Evolutionary conservation across 2,329 filamentous ascomycete genomes (phyloP).

Genomic region (Exserohilum turcica): DNA sequence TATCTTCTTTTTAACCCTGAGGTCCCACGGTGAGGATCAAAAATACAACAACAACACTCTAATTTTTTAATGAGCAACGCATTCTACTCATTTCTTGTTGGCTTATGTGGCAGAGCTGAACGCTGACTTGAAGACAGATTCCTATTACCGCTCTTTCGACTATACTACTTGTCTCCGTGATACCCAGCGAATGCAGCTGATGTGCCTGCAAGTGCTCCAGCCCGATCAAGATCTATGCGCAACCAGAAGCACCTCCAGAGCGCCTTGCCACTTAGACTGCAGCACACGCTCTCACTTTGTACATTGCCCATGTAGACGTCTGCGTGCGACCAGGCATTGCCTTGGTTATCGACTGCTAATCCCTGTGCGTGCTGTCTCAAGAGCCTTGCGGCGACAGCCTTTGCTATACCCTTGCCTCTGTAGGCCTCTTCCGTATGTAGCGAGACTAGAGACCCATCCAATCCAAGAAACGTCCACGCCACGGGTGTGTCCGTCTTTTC

Average conservation of each 20-base stretch:
- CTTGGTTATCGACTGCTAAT: conserved; percentile 38
- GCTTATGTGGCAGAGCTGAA: conserved; percentile 1
- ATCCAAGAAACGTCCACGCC: conserved; percentile 68
- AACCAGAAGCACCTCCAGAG: conserved; percentile 66
- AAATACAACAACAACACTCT: conserved; percentile 68
- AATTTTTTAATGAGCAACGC: conserved; percentile 69
- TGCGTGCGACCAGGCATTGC: conserved; percentile 63
- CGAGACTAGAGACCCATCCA: conserved; percentile 66
- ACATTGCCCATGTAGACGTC: conserved; percentile 67
- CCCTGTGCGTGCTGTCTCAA: conserved; percentile 53
- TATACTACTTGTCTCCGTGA: conserved; percentile 4
- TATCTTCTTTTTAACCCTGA: conserved; percentile 70
- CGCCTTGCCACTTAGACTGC: conserved; percentile 62
- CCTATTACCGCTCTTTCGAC: background rate
- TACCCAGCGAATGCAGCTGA: conserved; percentile 3
- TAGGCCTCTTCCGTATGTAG: conserved; percentile 66
- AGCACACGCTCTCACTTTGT: conserved; percentile 66
- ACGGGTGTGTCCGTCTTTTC: conserved; percentile 56
- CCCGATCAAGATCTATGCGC: conserved; percentile 48
- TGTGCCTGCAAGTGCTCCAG: conserved; percentile 21
- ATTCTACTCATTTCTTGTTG: conserved; percentile 6
- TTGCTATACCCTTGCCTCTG: conserved; percentile 67
- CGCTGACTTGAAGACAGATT: conserved; percentile 33
- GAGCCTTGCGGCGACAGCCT: conserved; percentile 63
- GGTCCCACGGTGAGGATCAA: conserved; percentile 62